Evolutionary conservation across 1,284 basidiomycete species (phyloP).

Genomic region (Acaromyces ingoldii): DNA sequence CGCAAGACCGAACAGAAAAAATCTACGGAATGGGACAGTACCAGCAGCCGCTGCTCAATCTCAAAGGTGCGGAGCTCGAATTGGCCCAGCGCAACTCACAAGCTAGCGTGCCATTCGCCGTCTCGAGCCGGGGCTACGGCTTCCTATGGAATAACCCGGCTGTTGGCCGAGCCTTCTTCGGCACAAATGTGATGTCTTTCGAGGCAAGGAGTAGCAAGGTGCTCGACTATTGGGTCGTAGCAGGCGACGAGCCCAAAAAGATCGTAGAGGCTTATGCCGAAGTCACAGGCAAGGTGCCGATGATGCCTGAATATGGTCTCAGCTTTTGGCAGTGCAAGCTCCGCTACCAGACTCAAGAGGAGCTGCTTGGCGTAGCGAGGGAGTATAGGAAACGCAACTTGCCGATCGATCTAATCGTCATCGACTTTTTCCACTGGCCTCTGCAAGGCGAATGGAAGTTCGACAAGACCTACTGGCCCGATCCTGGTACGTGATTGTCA

Average conservation of each 20-base stretch:
- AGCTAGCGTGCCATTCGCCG: slow-evolving; percentile 15
- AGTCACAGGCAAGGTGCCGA: slow-evolving; percentile 11
- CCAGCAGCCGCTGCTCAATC: slow-evolving; percentile 12
- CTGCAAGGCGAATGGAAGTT: slow-evolving; percentile 18
- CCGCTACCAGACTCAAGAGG: slow-evolving; percentile 16
- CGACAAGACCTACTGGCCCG: slow-evolving; percentile 15
- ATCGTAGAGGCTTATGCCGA: slow-evolving; percentile 13
- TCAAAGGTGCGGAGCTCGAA: slow-evolving; percentile 15
- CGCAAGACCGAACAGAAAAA: slow-evolving; percentile 13
- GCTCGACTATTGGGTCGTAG: slow-evolving; percentile 22
- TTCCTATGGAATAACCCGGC: slow-evolving; percentile 21
- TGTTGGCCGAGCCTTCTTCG: slow-evolving; percentile 14
- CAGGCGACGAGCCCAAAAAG: slow-evolving; percentile 8
- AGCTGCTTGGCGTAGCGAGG: slow-evolving; percentile 13
- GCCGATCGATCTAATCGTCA: slow-evolving; percentile 15
- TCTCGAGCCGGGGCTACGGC: slow-evolving; percentile 18
- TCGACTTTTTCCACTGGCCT: slow-evolving; percentile 23
- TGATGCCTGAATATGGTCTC: slow-evolving; percentile 20
- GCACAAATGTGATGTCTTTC: slow-evolving; percentile 19
- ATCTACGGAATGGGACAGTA: slow-evolving; percentile 24
- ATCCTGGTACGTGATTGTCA: too few species aligned
- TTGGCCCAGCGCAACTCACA: slow-evolving; percentile 20
- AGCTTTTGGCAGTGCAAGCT: slow-evolving; percentile 19
- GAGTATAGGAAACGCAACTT: slow-evolving; percentile 13
- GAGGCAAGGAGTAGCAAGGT: slow-evolving; percentile 11